phyloP scores from a whole-genome alignment of 139 green algal genomes.

The Microglena sp. region DNA sequence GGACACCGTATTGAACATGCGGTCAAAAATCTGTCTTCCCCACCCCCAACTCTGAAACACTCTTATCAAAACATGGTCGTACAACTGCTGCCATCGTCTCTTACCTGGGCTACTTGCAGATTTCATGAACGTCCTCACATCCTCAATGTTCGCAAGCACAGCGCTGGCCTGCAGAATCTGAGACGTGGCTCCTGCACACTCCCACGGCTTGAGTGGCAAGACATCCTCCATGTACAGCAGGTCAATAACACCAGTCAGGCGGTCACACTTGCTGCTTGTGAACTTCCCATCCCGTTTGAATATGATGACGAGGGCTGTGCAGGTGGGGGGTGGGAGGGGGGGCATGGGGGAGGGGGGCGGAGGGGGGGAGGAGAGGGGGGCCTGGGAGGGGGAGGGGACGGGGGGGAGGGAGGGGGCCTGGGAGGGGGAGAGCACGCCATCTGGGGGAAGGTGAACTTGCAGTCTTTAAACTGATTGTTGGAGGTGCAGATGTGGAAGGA shows the following conservation, averaged over 20 bases:
- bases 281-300: background rate
- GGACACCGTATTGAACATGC: too few species aligned
- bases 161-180: background rate
- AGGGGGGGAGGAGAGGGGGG: background rate
- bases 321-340: background rate
- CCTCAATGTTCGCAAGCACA: background rate
- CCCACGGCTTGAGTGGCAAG: background rate
- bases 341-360: background rate
- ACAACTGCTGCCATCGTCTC: too few species aligned
- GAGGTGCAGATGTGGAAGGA: conserved; percentile 1
- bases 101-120: background rate
- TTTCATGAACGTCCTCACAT: background rate
- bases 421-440: conserved; percentile 1
- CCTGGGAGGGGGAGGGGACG: background rate
- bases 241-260: background rate
- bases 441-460: background rate
- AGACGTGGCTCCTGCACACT: background rate
- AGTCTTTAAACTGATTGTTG: background rate
- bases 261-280: background rate
- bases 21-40: too few species aligned
- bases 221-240: conserved; percentile 1
- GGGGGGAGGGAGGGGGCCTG: background rate
- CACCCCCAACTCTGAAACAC: too few species aligned
- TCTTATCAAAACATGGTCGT: too few species aligned
- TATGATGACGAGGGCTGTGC: background rate